These are phyloP conservation scores for Trichophyton verrucosum DNA, from an alignment of 2,329 filamentous ascomycete species.

Conservation along the genomic window DNA sequence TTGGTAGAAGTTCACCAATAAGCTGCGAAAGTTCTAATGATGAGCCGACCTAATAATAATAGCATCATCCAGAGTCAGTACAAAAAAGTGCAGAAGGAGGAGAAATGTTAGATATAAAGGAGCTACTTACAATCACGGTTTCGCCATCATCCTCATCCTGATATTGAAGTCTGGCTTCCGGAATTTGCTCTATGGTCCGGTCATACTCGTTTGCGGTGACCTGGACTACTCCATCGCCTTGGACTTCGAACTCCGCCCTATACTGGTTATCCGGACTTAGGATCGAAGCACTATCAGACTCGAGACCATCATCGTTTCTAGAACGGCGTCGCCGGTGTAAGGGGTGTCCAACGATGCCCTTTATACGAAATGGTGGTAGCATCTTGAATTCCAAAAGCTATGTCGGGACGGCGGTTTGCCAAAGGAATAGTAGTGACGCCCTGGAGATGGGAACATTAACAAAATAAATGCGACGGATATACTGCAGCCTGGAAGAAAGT, in stretches of 20 bases:
- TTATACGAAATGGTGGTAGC: constrained; percentile 33
- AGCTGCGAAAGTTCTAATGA: constrained; percentile 36
- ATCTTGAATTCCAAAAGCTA: constrained; percentile 16
- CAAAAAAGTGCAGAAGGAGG: background rate
- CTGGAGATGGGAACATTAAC: background rate
- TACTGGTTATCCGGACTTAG: background rate
- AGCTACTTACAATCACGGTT: constrained; percentile 30
- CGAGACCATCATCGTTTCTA: background rate
- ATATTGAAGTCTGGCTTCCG: constrained; percentile 33
- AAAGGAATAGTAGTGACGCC: background rate
- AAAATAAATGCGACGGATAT: background rate
- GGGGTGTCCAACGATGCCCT: constrained; percentile 18
- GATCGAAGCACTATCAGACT: background rate
- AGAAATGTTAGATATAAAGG: background rate
- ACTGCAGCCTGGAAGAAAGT: background rate
- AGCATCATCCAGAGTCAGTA: background rate
- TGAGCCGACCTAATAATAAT: constrained; percentile 31
- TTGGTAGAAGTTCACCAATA: constrained; percentile 30
- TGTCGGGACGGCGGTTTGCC: background rate
- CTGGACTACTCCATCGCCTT: constrained; percentile 25
- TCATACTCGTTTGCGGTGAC: constrained; percentile 34
- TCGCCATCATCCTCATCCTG: constrained; percentile 37
- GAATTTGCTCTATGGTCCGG: constrained; percentile 28
- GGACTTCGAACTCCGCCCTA: background rate
- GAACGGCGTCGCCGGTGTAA: background rate